These are phyloP conservation scores for Exophiala sideris DNA, from an alignment of 2,329 filamentous ascomycete genomes.

Conservation along the genomic window DNA sequence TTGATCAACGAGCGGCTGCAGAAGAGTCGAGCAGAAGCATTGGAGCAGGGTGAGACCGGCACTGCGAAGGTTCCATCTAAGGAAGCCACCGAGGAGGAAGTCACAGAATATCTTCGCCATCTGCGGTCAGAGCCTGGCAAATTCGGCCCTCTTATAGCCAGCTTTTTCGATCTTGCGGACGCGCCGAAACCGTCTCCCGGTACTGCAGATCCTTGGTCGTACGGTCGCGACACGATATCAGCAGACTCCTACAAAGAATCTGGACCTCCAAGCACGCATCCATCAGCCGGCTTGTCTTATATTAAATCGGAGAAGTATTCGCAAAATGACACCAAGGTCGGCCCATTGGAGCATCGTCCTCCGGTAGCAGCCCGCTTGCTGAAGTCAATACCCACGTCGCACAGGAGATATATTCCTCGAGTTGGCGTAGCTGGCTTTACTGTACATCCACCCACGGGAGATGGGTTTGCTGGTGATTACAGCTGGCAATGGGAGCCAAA, in stretches of 20 bases:
- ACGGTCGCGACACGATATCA: constrained; percentile 26
- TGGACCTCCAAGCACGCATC: constrained; percentile 61
- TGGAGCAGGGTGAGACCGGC: constrained; percentile 40
- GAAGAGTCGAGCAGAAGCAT: constrained; percentile 37
- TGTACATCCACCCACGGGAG: constrained; percentile 9
- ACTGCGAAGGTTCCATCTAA: constrained; percentile 29
- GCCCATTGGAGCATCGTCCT: constrained; percentile 52
- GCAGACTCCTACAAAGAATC: constrained; percentile 42
- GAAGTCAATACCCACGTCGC: constrained; percentile 16
- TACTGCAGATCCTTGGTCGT: constrained; percentile 22
- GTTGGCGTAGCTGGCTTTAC: constrained; percentile 29
- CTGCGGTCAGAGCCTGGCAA: constrained; percentile 41
- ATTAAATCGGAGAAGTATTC: constrained; percentile 53
- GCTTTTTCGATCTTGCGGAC: constrained; percentile 56
- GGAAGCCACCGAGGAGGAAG: constrained; percentile 44
- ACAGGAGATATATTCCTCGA: constrained; percentile 14
- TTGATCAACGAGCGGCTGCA: constrained; percentile 33
- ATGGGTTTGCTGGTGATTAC: constrained; percentile 1
- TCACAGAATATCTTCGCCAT: constrained; percentile 45
- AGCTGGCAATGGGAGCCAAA: constrained; percentile 18
- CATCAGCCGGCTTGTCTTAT: constrained; percentile 63
- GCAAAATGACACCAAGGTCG: constrained; percentile 59
- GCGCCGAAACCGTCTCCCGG: constrained; percentile 36
- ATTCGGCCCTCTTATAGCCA: constrained; percentile 52
- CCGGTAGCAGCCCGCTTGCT: constrained; percentile 60